Base-by-base conservation (phyloP, 306 rosid species). In the Hippophae rhamnoides region DNA sequence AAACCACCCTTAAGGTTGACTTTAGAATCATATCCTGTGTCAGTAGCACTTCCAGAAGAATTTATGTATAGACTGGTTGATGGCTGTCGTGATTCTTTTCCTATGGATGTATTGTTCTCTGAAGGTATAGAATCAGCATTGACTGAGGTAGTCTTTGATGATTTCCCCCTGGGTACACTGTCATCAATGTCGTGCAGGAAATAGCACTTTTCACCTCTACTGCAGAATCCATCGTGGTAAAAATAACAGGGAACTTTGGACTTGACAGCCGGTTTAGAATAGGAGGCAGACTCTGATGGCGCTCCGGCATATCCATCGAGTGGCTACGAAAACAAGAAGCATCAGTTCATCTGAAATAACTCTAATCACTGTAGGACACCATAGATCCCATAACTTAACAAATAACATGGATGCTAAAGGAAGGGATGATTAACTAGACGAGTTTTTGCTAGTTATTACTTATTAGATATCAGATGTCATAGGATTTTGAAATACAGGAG, bases 171-270 rank as follows among this genome's bases (percentile, higher is more conserved):
- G 25, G 65, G 56, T 27, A 38, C 41, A 50, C 73, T 70, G 43
- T 64, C 71, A 45, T 13, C 84, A 57, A 61, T 51, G 50, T 72
- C 77, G 59, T 92, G 98, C 77, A 80, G 77, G 75, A 81, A 92
- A 12, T 82, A 58, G 79, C 96, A 92, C 38, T 48, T 73, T 53
- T 76, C 87, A 52, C 96, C 96, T 83, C 83, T 92, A 48, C 70
- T 85, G 82, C 98, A 92, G 79, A 54, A 80, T 31, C 96, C 93
- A 49, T 83, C 78, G 56, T 79, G 79, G 82, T 78, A 85, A 68
- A 76, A 92, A 64, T 79, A 87, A 66, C 95, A 87, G 52, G 89
- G 93, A 79, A 72, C 66, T n/a, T 10, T 61, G 31, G 81, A 72
- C 83, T 85, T 90, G 76, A 67, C 79, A 54, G 69, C 82, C 46